Percentiles rank a stretch among this genome's conserved stretches.
These are phyloP conservation scores for Perilla frutescens DNA, from an alignment of 257 asterid species.

Conservation along the genomic window DNA sequence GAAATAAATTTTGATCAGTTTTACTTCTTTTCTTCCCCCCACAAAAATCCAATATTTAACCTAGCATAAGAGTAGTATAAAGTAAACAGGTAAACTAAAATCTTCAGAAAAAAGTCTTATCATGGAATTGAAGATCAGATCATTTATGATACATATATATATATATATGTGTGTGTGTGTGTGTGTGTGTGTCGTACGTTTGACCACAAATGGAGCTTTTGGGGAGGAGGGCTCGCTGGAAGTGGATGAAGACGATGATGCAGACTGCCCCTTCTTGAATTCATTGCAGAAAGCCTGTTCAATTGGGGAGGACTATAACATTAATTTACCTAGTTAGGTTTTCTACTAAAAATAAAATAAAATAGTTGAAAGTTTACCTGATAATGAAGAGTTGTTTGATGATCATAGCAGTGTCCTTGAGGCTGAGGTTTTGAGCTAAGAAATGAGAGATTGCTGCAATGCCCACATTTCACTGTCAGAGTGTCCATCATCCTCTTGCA, in stretches of 20 bases:
- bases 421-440: constrained; percentile 74
- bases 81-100: background rate
- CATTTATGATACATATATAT: too few relatives aligned
- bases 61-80: background rate
- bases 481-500: constrained; percentile 91
- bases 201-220: constrained; percentile 85
- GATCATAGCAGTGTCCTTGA: constrained; percentile 69
- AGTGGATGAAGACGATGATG: constrained; percentile 70
- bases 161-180: too few relatives aligned
- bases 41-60: background rate
- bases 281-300: constrained; percentile 61
- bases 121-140: too few relatives aligned
- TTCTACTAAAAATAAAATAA: background rate
- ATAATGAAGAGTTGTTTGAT: constrained; percentile 52
- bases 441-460: constrained; percentile 91
- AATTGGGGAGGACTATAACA: background rate
- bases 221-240: constrained; percentile 72
- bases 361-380: constrained; percentile 24
- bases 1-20: too few relatives aligned
- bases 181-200: constrained; percentile 52
- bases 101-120: background rate
- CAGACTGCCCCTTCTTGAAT: constrained; percentile 63
- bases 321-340: background rate
- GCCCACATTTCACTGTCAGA: constrained; percentile 98
- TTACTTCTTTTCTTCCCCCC: background rate